Conservation (phyloP, 1,139 yeast species). For the Blastobotrys elegans region DNA sequence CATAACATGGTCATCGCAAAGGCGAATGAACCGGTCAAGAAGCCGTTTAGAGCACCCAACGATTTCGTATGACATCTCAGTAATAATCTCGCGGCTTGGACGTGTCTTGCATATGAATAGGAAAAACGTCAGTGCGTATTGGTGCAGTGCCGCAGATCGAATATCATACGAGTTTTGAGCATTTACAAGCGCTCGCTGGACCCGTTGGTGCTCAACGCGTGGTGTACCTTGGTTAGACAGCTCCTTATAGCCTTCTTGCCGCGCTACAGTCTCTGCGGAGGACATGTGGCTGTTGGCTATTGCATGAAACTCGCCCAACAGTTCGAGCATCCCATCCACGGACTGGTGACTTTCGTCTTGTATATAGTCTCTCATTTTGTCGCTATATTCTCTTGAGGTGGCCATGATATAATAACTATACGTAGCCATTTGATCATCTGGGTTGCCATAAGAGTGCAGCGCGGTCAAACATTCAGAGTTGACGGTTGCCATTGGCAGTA, state of each 20-base stretch:
- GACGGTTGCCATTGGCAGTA: background rate
- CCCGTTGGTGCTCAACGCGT: background rate
- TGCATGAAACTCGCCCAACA: background rate
- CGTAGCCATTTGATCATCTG: background rate
- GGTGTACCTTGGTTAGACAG: background rate
- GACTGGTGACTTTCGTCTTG: background rate
- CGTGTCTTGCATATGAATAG: constrained; percentile 22
- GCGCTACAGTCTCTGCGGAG: background rate
- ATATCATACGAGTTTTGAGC: background rate
- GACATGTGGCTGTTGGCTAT: background rate
- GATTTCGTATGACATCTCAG: constrained; percentile 1
- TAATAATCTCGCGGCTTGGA: constrained; percentile 36
- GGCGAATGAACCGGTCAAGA: constrained; percentile 42
- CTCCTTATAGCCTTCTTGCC: background rate
- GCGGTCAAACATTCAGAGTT: background rate
- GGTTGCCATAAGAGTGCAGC: background rate
- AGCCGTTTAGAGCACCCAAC: constrained; percentile 18
- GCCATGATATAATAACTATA: background rate
- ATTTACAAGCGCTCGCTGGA: background rate
- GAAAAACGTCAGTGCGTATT: background rate
- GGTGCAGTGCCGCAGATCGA: background rate
- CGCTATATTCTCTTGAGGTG: background rate
- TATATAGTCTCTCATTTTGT: background rate
- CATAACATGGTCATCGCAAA: constrained; percentile 39
- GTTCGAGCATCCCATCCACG: background rate